Conservation (phyloP, 805 yeast species). For the Blastobotrys robertii region DNA sequence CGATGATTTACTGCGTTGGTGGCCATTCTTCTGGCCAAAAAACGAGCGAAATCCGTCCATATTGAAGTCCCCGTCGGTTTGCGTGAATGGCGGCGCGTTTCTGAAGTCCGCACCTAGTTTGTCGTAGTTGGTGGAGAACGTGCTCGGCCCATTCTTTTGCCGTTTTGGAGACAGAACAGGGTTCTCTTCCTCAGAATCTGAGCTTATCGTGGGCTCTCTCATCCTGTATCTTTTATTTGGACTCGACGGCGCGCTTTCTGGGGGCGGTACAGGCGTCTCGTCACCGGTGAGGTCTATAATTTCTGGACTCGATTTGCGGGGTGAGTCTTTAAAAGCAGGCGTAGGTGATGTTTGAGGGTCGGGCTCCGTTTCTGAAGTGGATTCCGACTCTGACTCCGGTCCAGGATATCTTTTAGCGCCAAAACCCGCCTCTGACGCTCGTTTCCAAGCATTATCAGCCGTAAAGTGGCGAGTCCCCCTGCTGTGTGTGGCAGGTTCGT, state of each 20-base stretch:
- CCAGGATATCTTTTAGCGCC: not conserved
- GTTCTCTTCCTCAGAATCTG: conserved; percentile 1
- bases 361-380: not conserved
- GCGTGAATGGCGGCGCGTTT: conserved; percentile 22
- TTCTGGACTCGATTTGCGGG: no score
- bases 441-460: not conserved
- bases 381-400: not conserved
- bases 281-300: no score
- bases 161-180: conserved; percentile 1
- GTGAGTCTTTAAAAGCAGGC: no score
- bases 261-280: no score
- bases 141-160: not conserved
- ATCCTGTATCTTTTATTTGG: not conserved
- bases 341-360: not conserved
- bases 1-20: no score
- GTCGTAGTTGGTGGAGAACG: not conserved
- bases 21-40: not conserved
- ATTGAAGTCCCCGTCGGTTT: conserved; percentile 22
- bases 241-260: not conserved
- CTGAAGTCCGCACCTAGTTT: conserved; percentile 7
- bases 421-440: not conserved
- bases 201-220: not conserved
- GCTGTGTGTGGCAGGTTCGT: not conserved
- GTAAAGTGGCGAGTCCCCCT: not conserved
- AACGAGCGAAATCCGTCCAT: conserved; percentile 17